Conservation (phyloP, 2,329 filamentous ascomycete genomes). For the Talaromyces sp. region DNA sequence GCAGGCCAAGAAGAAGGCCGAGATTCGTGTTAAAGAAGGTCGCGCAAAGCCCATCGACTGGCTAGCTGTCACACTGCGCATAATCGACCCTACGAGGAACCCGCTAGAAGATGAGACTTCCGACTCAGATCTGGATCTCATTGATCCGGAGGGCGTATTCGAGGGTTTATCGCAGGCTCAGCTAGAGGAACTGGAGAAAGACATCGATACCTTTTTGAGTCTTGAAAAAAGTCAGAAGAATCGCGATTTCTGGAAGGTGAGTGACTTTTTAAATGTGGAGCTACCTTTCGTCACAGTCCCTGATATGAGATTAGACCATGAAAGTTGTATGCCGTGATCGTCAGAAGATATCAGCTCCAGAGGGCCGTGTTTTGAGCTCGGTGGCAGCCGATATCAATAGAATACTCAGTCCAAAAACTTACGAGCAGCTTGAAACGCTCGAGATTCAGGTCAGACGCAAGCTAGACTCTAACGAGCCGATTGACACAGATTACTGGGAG, state of each 20-base stretch:
- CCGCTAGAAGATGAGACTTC: slow-evolving; percentile 75
- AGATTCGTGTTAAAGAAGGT: slow-evolving; percentile 86
- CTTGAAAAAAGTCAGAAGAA: slow-evolving; percentile 77
- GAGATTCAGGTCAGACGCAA: slow-evolving; percentile 86
- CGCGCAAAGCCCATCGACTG: slow-evolving; percentile 91
- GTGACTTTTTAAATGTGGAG: not conserved
- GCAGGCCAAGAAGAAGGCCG: slow-evolving; percentile 96
- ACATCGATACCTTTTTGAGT: slow-evolving; percentile 74
- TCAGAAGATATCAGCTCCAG: slow-evolving; percentile 60
- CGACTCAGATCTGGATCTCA: slow-evolving; percentile 72
- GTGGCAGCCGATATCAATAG: slow-evolving; percentile 86
- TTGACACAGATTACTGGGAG: slow-evolving; percentile 98
- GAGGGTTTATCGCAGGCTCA: slow-evolving; percentile 65
- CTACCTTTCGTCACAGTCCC: slow-evolving; percentile 16
- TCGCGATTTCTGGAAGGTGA: slow-evolving; percentile 77
- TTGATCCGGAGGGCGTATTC: slow-evolving; percentile 77
- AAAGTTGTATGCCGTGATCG: slow-evolving; percentile 77
- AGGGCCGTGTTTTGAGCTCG: slow-evolving; percentile 72
- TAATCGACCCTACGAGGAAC: slow-evolving; percentile 79
- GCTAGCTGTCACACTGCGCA: slow-evolving; percentile 83
- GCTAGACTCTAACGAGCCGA: slow-evolving; percentile 79
- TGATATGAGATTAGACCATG: slow-evolving; percentile 58
- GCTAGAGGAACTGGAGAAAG: slow-evolving; percentile 71
- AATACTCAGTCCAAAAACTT: slow-evolving; percentile 77
- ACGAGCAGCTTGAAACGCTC: slow-evolving; percentile 78